Conservation (phyloP, 768 basidiomycete genomes). For the Amyloporia xantha region DNA sequence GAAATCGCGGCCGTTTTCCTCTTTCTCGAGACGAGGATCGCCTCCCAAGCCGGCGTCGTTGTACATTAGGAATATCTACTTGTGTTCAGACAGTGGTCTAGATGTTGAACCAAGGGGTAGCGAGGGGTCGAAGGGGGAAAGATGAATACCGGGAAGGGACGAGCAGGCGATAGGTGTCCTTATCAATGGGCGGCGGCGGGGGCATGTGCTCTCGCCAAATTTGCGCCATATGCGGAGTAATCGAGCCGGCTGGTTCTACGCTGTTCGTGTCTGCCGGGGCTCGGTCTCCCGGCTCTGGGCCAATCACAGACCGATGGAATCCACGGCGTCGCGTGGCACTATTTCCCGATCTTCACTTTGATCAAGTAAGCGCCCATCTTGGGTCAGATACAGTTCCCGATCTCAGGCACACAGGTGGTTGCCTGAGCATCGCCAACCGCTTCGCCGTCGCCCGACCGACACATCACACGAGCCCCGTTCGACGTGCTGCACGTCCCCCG, state of each 20-base stretch:
- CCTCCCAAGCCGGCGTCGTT: constrained; percentile 2
- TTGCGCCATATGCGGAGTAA: neutral
- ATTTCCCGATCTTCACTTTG: neutral
- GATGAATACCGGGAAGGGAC: neutral
- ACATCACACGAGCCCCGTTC: neutral
- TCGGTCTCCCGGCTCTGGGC: neutral
- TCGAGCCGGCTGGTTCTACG: neutral
- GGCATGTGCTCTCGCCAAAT: neutral
- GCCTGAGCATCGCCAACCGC: neutral
- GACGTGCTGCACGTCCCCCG: neutral
- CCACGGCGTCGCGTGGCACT: neutral
- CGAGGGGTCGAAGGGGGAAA: neutral
- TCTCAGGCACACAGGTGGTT: neutral
- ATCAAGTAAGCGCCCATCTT: too few relatives aligned
- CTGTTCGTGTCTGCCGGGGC: too few relatives aligned
- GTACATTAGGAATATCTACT: neutral
- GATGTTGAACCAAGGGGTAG: neutral
- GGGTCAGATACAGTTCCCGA: neutral
- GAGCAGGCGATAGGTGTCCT: neutral
- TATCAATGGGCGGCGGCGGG: neutral
- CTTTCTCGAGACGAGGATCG: constrained; percentile 1
- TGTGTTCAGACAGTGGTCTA: neutral
- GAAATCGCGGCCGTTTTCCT: constrained; percentile 1
- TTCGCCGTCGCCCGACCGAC: neutral
- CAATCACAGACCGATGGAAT: neutral